phyloP scores from a whole-genome alignment of 257 asterid species.

The Petrea volubilis region DNA sequence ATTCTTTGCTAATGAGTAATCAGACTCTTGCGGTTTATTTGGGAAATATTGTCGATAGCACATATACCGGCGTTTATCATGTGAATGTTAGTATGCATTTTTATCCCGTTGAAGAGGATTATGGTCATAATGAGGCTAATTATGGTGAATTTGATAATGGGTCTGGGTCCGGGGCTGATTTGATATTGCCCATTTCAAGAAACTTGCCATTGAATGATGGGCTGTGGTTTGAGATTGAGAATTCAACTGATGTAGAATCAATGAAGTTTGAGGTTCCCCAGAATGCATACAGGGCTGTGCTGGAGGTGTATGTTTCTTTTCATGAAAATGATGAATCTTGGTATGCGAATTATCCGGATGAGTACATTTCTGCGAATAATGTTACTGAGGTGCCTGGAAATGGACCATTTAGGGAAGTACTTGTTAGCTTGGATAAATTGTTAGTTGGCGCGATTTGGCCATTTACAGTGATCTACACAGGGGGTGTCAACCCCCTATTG shows the following conservation, averaged over 20 bases:
- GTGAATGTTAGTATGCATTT: conserved; percentile 48
- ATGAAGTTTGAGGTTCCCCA: conserved; percentile 44
- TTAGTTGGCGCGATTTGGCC: conserved; percentile 57
- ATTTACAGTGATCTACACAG: conserved; percentile 54
- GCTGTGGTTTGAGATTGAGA: conserved; percentile 57
- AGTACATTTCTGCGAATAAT: conserved; percentile 36
- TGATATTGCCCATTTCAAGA: conserved; percentile 53
- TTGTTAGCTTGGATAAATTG: conserved; percentile 37
- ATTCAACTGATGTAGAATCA: conserved; percentile 33
- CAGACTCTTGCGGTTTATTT: conserved; percentile 50
- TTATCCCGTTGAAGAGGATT: conserved; percentile 35
- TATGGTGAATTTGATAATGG: neutral
- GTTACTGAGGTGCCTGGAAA: conserved; percentile 35
- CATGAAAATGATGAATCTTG: too few species aligned
- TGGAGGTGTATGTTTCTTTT: conserved; percentile 56
- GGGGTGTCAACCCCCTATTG: conserved; percentile 55
- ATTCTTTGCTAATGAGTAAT: conserved; percentile 40
- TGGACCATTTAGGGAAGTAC: conserved; percentile 63
- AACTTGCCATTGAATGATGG: conserved; percentile 51
- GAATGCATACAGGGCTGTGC: conserved; percentile 51
- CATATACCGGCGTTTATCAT: conserved; percentile 54
- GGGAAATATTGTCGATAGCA: conserved; percentile 43
- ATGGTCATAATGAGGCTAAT: neutral
- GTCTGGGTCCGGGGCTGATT: too few species aligned
- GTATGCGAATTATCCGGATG: conserved; percentile 55